Percentiles rank a stretch among this genome's conserved stretches.
These are phyloP conservation scores for Hypomyces rosellus DNA, from an alignment of 2,329 filamentous ascomycete genomes.

Conservation along the genomic window DNA sequence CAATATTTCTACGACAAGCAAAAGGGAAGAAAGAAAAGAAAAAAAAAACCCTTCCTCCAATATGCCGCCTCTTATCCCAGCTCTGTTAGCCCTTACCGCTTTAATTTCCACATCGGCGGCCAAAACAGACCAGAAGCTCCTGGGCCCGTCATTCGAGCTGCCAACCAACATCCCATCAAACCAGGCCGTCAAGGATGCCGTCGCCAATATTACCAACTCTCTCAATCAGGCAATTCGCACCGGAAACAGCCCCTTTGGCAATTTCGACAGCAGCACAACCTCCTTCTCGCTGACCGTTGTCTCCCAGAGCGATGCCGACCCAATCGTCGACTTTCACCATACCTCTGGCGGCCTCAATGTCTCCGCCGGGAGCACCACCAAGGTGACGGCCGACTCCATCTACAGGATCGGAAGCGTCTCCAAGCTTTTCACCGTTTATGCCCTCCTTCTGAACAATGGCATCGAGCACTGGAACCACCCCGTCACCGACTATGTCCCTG, in stretches of 20 bases:
- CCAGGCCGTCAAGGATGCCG: not conserved
- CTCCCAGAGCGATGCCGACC: slow-evolving; percentile 4
- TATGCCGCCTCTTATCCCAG: not conserved
- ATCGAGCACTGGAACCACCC: slow-evolving; percentile 18
- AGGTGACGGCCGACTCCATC: slow-evolving; percentile 14
- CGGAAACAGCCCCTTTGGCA: slow-evolving; percentile 4
- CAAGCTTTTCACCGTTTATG: slow-evolving; percentile 23
- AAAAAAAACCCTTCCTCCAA: not conserved
- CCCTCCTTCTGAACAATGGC: slow-evolving; percentile 18
- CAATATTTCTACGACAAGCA: no score
- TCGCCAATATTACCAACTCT: not conserved
- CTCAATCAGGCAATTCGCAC: slow-evolving; percentile 5
- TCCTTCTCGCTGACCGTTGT: slow-evolving; percentile 10
- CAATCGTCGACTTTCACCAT: slow-evolving; percentile 11
- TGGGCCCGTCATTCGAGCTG: slow-evolving; percentile 5
- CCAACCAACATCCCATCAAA: not conserved
- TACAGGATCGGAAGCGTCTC: slow-evolving; percentile 23
- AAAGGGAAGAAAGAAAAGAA: no score
- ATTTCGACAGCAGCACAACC: slow-evolving; percentile 7
- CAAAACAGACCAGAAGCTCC: slow-evolving; percentile 3
- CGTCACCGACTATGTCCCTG: slow-evolving; percentile 21
- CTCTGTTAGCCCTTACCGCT: not conserved
- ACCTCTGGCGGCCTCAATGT: slow-evolving; percentile 9
- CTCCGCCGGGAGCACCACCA: slow-evolving; percentile 11
- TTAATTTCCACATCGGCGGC: not conserved